Evolutionary conservation across 208 protist species (phyloP), one percentile per base, ranked within the genome.

Genomic region (Leishmania guyanensis): DNA sequence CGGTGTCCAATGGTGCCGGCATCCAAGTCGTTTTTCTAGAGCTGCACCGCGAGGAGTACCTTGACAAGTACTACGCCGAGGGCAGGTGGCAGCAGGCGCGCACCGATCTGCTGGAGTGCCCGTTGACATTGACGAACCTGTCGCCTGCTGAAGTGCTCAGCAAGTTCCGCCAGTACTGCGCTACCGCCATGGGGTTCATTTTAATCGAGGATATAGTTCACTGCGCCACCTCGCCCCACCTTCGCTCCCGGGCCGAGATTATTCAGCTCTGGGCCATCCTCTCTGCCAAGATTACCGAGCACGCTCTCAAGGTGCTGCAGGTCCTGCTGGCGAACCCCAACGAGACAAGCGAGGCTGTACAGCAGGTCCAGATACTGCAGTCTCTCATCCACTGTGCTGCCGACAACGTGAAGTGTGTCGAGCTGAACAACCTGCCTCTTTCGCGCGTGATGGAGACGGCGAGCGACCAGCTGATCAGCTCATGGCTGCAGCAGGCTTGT

Each of bases 131-230:
- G 29, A 85, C 90, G 20, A 82, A 84, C 36, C 54, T 90, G 51
- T 36, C 79, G 46, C 83, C 79, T 22, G 65, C 86, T 54, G 84
- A 87, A 64, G 75, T 91, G 73, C 89, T 95, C 43, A 78, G 46
- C 5, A 86, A 86, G 33, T 95, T 96, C 64, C 82, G 86, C 76
- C 70, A 77, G 29, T 96, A 90, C 82, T 97, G 90, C 79, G 86
- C 83, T 16, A 92, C 85, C 9, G 91, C 89, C 14, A 82, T 98
- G 39, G 95, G 95, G 36, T 96, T 97, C 84, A 89, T 97, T 43
- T 79, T 98, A 16, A 92, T 96, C 56, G 93, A 98, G 86, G 93
- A 98, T 75, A 82, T 96, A 39, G 92, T 96, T 48, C 90, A 93
- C 83, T 85, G 89, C 80, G 89, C 89, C 71, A 97, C 93, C n/a